These are phyloP conservation scores for Trichoderma aggressivum DNA, from an alignment of 2,329 filamentous ascomycete genomes.

Conservation along the genomic window DNA sequence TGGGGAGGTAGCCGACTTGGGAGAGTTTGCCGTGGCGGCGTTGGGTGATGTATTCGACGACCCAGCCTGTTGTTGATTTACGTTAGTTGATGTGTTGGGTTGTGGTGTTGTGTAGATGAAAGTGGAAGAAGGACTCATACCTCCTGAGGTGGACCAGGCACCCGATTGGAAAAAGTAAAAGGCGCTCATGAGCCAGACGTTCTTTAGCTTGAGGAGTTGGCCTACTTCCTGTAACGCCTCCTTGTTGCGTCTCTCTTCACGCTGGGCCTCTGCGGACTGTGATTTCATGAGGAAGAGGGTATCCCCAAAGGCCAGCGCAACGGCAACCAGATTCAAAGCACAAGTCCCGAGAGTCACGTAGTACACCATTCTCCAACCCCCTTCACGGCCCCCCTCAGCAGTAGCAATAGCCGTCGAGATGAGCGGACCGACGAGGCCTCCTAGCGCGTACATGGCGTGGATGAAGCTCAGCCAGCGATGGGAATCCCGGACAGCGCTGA, in stretches of 20 bases:
- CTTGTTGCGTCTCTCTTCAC: not conserved
- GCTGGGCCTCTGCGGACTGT: not conserved
- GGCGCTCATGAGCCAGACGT: slow-evolving; percentile 16
- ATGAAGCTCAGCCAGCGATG: slow-evolving; percentile 19
- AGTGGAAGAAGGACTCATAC: not conserved
- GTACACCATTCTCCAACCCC: not conserved
- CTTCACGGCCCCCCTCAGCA: not conserved
- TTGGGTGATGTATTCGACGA: slow-evolving; percentile 18
- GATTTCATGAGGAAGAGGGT: not conserved
- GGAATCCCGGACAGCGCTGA: not conserved
- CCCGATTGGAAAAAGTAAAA: slow-evolving; percentile 20
- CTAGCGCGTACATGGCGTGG: slow-evolving; percentile 18
- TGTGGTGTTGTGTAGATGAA: not conserved
- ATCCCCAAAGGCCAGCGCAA: not conserved
- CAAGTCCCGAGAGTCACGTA: not conserved
- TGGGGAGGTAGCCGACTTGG: slow-evolving; percentile 63
- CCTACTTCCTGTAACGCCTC: not conserved
- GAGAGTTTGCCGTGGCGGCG: slow-evolving; percentile 66
- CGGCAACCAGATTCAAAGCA: not conserved
- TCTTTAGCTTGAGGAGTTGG: slow-evolving; percentile 9
- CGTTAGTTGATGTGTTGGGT: not conserved
- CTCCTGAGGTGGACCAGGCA: slow-evolving; percentile 16
- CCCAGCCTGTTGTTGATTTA: not conserved
- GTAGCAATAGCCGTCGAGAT: slow-evolving; percentile 17
- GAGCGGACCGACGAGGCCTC: slow-evolving; percentile 16